These are phyloP conservation scores for Silene latifolia DNA, from an alignment of 148 eudicot genomes.

Conservation along the genomic window DNA sequence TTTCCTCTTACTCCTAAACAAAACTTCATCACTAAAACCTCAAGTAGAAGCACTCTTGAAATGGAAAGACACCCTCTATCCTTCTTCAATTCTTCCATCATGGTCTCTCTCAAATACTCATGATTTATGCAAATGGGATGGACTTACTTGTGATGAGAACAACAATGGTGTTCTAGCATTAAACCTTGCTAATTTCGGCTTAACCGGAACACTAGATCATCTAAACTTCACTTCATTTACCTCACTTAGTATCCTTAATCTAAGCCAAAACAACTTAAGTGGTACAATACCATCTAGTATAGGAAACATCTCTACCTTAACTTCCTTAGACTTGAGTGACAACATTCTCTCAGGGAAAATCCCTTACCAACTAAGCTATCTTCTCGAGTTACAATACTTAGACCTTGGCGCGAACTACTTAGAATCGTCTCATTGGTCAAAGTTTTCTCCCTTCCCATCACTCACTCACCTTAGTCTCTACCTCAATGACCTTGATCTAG, in stretches of 20 bases:
- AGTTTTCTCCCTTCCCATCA: constrained; percentile 19
- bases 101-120: constrained; percentile 20
- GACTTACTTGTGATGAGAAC: constrained; percentile 17
- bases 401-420: constrained; percentile 31
- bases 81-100: constrained; percentile 6
- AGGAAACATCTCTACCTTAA: constrained; percentile 19
- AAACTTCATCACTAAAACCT: constrained; percentile 7
- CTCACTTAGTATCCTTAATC: constrained; percentile 21
- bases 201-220: constrained; percentile 22
- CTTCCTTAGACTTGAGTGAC: constrained; percentile 26
- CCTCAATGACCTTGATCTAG: constrained; percentile 15
- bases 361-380: constrained; percentile 23
- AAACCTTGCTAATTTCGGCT: constrained; percentile 7
- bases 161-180: constrained; percentile 1
- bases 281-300: constrained; percentile 24
- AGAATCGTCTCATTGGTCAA: constrained; percentile 22
- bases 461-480: constrained; percentile 22
- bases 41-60: constrained; percentile 10
- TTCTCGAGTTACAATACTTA: constrained; percentile 16
- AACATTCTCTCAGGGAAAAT: constrained; percentile 18
- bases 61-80: constrained; percentile 11
- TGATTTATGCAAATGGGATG: constrained; percentile 28
- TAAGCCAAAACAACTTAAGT: constrained; percentile 21
- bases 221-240: constrained; percentile 28
- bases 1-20: constrained; percentile 17